Evolutionary conservation across 495 filamentous ascomycete species (phyloP), one percentile per base, ranked within the genome.

Genomic region (Massariosphaeria phaeospora): DNA sequence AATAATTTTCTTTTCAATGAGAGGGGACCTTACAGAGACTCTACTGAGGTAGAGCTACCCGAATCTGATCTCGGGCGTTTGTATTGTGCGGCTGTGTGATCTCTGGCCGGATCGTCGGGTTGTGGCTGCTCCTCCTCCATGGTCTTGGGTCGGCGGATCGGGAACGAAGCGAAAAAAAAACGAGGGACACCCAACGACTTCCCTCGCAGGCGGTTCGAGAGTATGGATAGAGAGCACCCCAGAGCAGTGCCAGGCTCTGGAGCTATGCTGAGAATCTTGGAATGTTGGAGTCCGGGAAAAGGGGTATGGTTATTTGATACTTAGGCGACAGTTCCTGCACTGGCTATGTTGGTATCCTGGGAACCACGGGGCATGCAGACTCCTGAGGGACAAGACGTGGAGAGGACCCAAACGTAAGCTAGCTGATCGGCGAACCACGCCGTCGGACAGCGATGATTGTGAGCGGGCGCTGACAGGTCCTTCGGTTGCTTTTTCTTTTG

Each of bases 91-190:
- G 48, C 55, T 55, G 55, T 63, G 55, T 48, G 55, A 59, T 58
- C 44, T 46, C 40, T 47, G 35, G 34, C 59, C 60, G 50, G 52
- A 41, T 59, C 49, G 40, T 63, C 55, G 55, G 61, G 55, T 52
- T 52, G 55, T 59, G 61, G 61, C 52, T 55, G 61, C 31, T 59
- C 50, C 50, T 63, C 61, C 29, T 63, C 61, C 61, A 63, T 63
- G 61, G 61, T 48, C 29, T 35, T 55, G 60, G 60, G 60, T 39
- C 53, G 59, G 43, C 47, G 44, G 48, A 50, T 52, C 47, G 31
- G 56, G 40, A 49, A 31, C 24, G 47, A 46, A 52, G 43, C 48
- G 52, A 59, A 29, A 23, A 34, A 43, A 31, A 31, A 39, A 40
- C 36, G 10, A n/a, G n/a, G n/a, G n/a, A 35, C 13, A 31, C 24